Conservation (phyloP, 257 asterid species). For the Fraxinus pennsylvanica region DNA sequence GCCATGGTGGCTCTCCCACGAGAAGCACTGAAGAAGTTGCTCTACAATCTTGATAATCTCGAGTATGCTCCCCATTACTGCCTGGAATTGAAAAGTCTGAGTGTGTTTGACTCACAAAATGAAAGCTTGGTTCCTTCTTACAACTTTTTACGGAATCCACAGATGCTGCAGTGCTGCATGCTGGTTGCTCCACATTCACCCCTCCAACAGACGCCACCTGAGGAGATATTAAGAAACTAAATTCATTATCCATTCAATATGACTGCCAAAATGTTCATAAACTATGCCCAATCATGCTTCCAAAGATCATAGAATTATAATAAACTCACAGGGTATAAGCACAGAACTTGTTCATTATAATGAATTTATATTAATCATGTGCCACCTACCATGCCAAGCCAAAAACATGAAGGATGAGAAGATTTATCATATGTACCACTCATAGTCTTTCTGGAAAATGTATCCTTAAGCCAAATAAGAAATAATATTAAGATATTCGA, state of each 20-base stretch:
- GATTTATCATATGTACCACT: too few relatives aligned
- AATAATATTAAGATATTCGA: too few relatives aligned
- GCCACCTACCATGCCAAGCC: too few relatives aligned
- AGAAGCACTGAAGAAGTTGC: slow-evolving; percentile 57
- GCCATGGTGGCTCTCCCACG: slow-evolving; percentile 78
- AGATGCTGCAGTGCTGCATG: slow-evolving; percentile 83
- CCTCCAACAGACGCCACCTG: slow-evolving; percentile 58
- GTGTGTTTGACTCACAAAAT: slow-evolving; percentile 53
- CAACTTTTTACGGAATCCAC: slow-evolving; percentile 73
- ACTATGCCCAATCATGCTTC: neutral
- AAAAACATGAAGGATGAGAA: too few relatives aligned
- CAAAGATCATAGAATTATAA: neutral
- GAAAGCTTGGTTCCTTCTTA: slow-evolving; percentile 69
- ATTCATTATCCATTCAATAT: neutral
- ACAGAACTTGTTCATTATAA: too few relatives aligned
- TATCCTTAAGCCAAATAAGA: too few relatives aligned
- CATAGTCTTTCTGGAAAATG: too few relatives aligned
- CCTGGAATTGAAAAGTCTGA: slow-evolving; percentile 72
- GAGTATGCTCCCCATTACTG: slow-evolving; percentile 62
- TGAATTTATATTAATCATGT: too few relatives aligned
- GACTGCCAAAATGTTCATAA: neutral
- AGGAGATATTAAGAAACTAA: slow-evolving; percentile 17
- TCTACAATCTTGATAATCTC: slow-evolving; percentile 59
- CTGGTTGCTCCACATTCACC: slow-evolving; percentile 54
- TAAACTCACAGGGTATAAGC: neutral